Evolutionary conservation across 2,329 filamentous ascomycete genomes (phyloP).

Genomic region (Aureobasidium sp.): DNA sequence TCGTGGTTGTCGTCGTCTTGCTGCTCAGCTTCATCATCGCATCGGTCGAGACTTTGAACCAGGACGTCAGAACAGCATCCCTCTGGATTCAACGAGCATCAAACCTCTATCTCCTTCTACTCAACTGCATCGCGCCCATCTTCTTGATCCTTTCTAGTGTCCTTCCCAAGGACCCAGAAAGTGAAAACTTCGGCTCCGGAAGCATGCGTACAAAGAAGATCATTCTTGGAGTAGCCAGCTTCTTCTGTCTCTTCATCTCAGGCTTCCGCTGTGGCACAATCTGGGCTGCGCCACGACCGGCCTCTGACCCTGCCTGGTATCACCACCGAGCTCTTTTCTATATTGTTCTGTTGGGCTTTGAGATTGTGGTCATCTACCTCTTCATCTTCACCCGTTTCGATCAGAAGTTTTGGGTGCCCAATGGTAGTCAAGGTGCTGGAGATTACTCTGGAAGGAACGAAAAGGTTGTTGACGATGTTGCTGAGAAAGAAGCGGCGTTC

Average conservation of each 20-base stretch:
- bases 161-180: slow-evolving; percentile 11
- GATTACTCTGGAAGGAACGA: neutral
- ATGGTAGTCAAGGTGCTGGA: neutral
- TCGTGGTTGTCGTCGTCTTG: slow-evolving; percentile 16
- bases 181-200: slow-evolving; percentile 15
- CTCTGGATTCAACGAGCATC: slow-evolving; percentile 1
- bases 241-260: slow-evolving; percentile 17
- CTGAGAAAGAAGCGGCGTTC: neutral
- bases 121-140: slow-evolving; percentile 8
- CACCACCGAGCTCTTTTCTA: slow-evolving; percentile 23
- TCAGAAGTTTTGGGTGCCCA: slow-evolving; percentile 21
- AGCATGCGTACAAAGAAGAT: slow-evolving; percentile 16
- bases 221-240: slow-evolving; percentile 15
- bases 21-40: slow-evolving; percentile 23
- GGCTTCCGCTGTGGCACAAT: slow-evolving; percentile 21
- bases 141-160: slow-evolving; percentile 19
- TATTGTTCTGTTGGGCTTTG: slow-evolving; percentile 21
- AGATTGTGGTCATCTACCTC: slow-evolving; percentile 23
- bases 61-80: neutral
- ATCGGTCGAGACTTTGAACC: slow-evolving; percentile 21
- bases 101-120: slow-evolving; percentile 6
- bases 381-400: slow-evolving; percentile 20
- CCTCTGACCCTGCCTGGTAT: slow-evolving; percentile 23
- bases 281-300: slow-evolving; percentile 19
- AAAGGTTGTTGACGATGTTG: neutral